Conservation (phyloP, 1,284 basidiomycete genomes). For the Malassezia globosa region DNA sequence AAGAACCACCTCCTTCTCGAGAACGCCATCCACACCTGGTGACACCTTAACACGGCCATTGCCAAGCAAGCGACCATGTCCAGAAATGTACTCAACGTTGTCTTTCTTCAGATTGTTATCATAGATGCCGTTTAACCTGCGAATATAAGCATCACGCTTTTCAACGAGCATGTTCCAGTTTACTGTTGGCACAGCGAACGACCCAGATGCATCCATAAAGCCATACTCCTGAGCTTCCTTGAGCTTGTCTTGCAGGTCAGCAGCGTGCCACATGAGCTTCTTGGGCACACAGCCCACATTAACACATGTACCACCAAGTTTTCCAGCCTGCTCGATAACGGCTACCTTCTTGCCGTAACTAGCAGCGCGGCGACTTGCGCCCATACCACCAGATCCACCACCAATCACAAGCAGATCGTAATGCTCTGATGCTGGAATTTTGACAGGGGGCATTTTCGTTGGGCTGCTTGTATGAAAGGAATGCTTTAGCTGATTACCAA, state of each 20-base stretch:
- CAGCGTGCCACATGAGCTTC: conserved; percentile 98
- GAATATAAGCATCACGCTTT: conserved; percentile 90
- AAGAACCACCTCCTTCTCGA: conserved; percentile 51
- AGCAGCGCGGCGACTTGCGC: conserved; percentile 57
- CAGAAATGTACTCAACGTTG: conserved; percentile 75
- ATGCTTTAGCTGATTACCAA: neutral
- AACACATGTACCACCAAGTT: conserved; percentile 89
- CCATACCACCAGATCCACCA: conserved; percentile 47
- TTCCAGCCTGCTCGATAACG: conserved; percentile 65
- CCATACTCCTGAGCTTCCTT: conserved; percentile 66
- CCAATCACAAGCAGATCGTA: conserved; percentile 46
- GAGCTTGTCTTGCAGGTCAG: conserved; percentile 69
- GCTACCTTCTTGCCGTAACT: conserved; percentile 87
- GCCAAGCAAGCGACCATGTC: conserved; percentile 54
- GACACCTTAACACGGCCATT: conserved; percentile 38
- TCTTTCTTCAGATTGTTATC: conserved; percentile 69
- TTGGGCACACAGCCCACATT: conserved; percentile 57
- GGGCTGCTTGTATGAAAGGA: conserved; percentile 4
- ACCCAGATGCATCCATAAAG: conserved; percentile 51
- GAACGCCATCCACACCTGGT: conserved; percentile 40
- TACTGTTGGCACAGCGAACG: conserved; percentile 53
- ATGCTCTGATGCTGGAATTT: conserved; percentile 26
- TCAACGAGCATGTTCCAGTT: conserved; percentile 83
- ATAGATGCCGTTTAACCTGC: conserved; percentile 81
- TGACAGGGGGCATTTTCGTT: conserved; percentile 37